Base-by-base conservation (phyloP, 345 rosid species). In the Heritiera fomes region DNA sequence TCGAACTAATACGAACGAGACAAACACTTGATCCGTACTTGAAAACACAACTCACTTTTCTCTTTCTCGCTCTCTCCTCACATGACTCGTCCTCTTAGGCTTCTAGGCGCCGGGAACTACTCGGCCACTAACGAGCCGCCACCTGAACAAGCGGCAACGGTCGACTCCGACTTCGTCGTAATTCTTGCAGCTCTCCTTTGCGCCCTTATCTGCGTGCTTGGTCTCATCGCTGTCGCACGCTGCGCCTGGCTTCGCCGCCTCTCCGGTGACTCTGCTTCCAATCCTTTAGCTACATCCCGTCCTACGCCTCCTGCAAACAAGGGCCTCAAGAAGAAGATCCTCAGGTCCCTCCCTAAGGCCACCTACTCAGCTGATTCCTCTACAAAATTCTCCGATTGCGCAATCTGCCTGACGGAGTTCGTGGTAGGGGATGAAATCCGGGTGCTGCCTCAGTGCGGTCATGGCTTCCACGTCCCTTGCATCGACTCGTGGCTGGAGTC, bases 401-500 rank as follows among this genome's bases (percentile, higher is more conserved):
- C 94, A 9, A 91, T 94, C 70, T 97, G 99, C 85, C 63, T 93
- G 28, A 63, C 86, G 69, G 98, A 97, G 53, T 97, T 92, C 77
- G 64, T 77, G 55, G 68, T 83, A 50, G 98, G 99, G 0, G 98
- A 97, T 6, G 98, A 94, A 81, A 84, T 94, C 63, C 87, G 99
- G 5, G 87, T 90, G 67, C 84, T 94, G 73, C 98, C 98, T 13
- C 95, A 94, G 87, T 94, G 99, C 73, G 91, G 91, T 1, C 98
- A 96, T 59, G 94, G 89, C 8, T 96, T 96, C 86, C 99, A 96
- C 83, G 91, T 92, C 49, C 77, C 78, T 41, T 96, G 99, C 79
- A 92, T 96, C 45, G 98, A 96, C 88, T 89, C 88, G 75, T 96
- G 99, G 99, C 89, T 96, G 0, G 95, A 91, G 12, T 89, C 98